Evolutionary conservation across 345 rosid genomes (phyloP), one percentile per base, ranked within the genome.

Genomic region (Bruguiera gymnorhiza): DNA sequence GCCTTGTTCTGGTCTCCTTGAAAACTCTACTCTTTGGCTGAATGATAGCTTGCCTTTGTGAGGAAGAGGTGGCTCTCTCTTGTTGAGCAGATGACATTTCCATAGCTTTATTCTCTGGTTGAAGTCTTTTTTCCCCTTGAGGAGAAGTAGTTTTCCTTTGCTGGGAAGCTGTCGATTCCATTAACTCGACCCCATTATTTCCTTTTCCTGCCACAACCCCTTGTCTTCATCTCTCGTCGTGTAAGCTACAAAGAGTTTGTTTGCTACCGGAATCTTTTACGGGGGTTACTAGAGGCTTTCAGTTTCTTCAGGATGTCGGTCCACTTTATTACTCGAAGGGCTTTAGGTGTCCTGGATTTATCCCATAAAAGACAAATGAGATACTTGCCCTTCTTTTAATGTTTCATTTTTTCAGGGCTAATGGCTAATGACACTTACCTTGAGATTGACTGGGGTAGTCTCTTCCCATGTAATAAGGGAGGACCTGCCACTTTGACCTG

Each of bases 1-100:
- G 34, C 77, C 86, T 86, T 36, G 89, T 78, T 73, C 83, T 83
- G 70, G 86, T 84, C 75, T 83, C 86, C 86, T 84, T 87, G 77
- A 87, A 69, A 62, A 60, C 61, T 73, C 70, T 69, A 7, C 56
- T 73, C 73, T 80, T 81, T 19, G 78, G 78, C 74, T 71, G 75
- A 71, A 16, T 71, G 77, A 71, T 72, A 56, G 37, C 73, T 29
- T 81, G 72, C 79, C 70, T 77, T 60, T 72, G 55, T 30, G 75
- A 57, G 56, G 65, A 67, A 46, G 73, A 63, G 61, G 75, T 51
- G 60, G 71, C 70, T 66, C 46, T 53, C 50, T 55, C 11, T 55
- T 37, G 63, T 46, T 60, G 53, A 0, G 50, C 18, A 3, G 50
- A 13, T 13, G 18, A 43, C 50, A 43, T 3, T 43, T 3, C 50